Evolutionary conservation across 2,329 filamentous ascomycete genomes (phyloP).

Genomic region (Lasiodiplodia sp.): DNA sequence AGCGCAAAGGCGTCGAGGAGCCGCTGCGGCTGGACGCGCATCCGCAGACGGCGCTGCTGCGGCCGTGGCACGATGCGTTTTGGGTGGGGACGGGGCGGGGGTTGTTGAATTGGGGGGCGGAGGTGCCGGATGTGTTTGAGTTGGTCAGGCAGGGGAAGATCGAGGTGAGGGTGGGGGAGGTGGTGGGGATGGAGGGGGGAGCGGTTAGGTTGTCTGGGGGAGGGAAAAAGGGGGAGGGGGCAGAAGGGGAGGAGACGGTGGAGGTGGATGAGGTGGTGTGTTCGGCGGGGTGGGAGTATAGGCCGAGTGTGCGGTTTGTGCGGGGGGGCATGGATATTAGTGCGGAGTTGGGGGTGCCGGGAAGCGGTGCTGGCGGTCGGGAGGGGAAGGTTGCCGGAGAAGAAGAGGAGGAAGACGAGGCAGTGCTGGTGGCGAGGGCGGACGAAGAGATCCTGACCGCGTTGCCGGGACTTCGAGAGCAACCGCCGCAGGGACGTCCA

Average conservation of each 20-base stretch:
- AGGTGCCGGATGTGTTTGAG: conserved; percentile 61
- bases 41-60: conserved; percentile 49
- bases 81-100: conserved; percentile 65
- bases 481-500: background rate
- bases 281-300: conserved; percentile 65
- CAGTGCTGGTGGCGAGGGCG: conserved; percentile 40
- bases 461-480: conserved; percentile 58
- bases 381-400: background rate
- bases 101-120: conserved; percentile 64
- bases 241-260: conserved; percentile 45
- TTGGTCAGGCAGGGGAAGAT: conserved; percentile 62
- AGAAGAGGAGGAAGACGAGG: conserved; percentile 27
- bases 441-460: conserved; percentile 60
- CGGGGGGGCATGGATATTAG: background rate
- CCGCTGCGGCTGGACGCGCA: conserved; percentile 55
- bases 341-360: conserved; percentile 37
- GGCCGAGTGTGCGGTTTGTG: conserved; percentile 60
- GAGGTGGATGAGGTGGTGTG: conserved; percentile 58
- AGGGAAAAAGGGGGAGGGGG: conserved; percentile 9
- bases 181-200: conserved; percentile 56
- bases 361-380: no score
- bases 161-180: conserved; percentile 63
- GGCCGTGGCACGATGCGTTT: conserved; percentile 51
- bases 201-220: conserved; percentile 52
- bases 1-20: conserved; percentile 57